Evolutionary conservation across 208 protist genomes (phyloP).

Genomic region (Acanthamoeba royreba): DNA sequence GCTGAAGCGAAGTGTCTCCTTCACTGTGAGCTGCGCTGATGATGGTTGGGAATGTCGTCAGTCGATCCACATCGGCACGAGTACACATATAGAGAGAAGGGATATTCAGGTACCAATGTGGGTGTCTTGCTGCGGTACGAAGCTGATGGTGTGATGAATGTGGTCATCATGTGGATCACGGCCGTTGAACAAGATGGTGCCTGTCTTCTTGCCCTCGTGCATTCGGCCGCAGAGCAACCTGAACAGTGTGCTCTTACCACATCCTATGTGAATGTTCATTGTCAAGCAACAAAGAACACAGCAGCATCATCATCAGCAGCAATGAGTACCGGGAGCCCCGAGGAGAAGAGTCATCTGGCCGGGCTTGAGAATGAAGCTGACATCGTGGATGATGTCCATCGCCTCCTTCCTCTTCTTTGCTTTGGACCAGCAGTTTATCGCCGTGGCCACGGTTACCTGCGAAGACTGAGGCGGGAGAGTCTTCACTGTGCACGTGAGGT

Average conservation of each 20-base stretch:
- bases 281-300: not conserved
- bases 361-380: not conserved
- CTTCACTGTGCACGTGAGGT: not conserved
- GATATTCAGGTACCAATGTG: slow-evolving; percentile 52
- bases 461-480: not conserved
- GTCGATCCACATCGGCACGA: too few relatives aligned
- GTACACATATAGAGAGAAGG: too few relatives aligned
- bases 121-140: slow-evolving; percentile 62
- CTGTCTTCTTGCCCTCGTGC: not conserved
- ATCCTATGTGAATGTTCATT: too few relatives aligned
- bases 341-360: not conserved
- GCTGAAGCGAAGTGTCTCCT: slow-evolving; percentile 57
- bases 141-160: not conserved
- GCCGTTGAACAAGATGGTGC: slow-evolving; percentile 37
- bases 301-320: too few relatives aligned
- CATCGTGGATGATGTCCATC: not conserved
- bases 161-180: not conserved
- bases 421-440: not conserved
- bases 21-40: slow-evolving; percentile 53
- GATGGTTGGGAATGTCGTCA: too few relatives aligned
- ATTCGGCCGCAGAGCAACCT: slow-evolving; percentile 18
- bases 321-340: not conserved
- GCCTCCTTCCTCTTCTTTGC: not conserved
- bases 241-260: slow-evolving; percentile 53
- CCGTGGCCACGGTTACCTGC: not conserved